Base-by-base conservation (phyloP, 192 early-diverging fungal species). In the Kickxella alabastrina region DNA sequence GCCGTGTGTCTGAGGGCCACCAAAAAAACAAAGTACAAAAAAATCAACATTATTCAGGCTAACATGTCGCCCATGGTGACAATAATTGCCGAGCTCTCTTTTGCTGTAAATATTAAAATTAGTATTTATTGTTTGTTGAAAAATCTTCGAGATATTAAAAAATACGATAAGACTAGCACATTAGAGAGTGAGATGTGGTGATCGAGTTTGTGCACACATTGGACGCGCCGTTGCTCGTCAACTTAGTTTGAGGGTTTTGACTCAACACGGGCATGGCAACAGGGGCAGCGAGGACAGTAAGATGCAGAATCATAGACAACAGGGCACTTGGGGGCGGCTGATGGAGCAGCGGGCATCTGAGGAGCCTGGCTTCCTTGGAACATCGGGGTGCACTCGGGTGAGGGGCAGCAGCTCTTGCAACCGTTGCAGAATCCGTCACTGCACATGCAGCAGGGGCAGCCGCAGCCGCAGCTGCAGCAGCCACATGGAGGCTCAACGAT, bases 1-100 rank as follows among this genome's bases (percentile, higher is more conserved):
- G 52, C 35, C 55, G 72, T 60, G 72, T 68, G 72, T 75, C 72
- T 75, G 72, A 75, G 65, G 52, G 72, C 65, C 22, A 10, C 46
- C 8, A 32, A 32, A 32, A 32, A 32, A 32, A 32, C 12, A 32
- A 32, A 32, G 31, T n/a, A n/a, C n/a, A n/a, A n/a, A n/a, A n/a
- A n/a, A n/a, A n/a, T n/a, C n/a, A n/a, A n/a, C n/a, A n/a, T n/a
- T n/a, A n/a, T n/a, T n/a, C n/a, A n/a, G n/a, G n/a, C n/a, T n/a
- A n/a, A n/a, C n/a, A n/a, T n/a, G n/a, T n/a, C n/a, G n/a, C n/a
- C n/a, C n/a, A n/a, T n/a, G n/a, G n/a, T n/a, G n/a, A n/a, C n/a
- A n/a, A n/a, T n/a, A n/a, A n/a, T n/a, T n/a, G n/a, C n/a, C n/a
- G n/a, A n/a, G n/a, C n/a, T n/a, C n/a, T n/a, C n/a, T n/a, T n/a